Percentiles rank a stretch among this genome's conserved stretches.
phyloP scores from a whole-genome alignment of 1,284 basidiomycete genomes.

The Melampsora abietis-canadensis region DNA sequence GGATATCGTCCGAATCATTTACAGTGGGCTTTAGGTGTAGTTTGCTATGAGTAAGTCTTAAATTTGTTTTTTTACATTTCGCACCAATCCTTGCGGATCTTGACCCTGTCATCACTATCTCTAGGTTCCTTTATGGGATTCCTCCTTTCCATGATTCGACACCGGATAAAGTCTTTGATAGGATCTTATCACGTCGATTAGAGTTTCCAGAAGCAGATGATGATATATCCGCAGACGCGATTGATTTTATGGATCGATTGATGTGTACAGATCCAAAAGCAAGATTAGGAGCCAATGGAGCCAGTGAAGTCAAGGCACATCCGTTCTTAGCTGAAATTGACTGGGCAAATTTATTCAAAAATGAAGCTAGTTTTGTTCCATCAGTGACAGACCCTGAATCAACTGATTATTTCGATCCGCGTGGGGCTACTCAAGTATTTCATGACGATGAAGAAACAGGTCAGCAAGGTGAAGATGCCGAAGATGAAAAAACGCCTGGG shows the following conservation, averaged over 20 bases:
- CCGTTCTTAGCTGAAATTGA: slow-evolving; percentile 86
- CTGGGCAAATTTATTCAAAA: slow-evolving; percentile 83
- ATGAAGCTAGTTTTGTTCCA: slow-evolving; percentile 91
- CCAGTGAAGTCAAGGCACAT: slow-evolving; percentile 88
- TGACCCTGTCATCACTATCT: neutral
- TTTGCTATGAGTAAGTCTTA: slow-evolving; percentile 73
- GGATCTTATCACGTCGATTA: slow-evolving; percentile 91
- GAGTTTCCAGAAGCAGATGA: slow-evolving; percentile 64
- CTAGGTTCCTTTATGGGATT: slow-evolving; percentile 79
- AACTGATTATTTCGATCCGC: slow-evolving; percentile 97
- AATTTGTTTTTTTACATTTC: neutral
- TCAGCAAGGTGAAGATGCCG: slow-evolving; percentile 54
- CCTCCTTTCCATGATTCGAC: slow-evolving; percentile 97
- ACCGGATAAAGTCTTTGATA: slow-evolving; percentile 96
- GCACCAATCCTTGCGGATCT: neutral
- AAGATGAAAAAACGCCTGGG: slow-evolving; percentile 54
- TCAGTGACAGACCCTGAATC: slow-evolving; percentile 92
- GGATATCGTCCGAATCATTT: neutral
- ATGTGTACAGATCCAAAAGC: slow-evolving; percentile 75
- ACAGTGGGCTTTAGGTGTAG: slow-evolving; percentile 94
- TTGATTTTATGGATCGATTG: slow-evolving; percentile 84
- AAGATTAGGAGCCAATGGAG: slow-evolving; percentile 81
- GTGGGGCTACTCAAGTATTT: slow-evolving; percentile 85
- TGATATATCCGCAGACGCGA: slow-evolving; percentile 71
- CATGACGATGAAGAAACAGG: slow-evolving; percentile 70